Base-by-base conservation (phyloP, 768 basidiomycete genomes). In the Amanita rimosa region DNA sequence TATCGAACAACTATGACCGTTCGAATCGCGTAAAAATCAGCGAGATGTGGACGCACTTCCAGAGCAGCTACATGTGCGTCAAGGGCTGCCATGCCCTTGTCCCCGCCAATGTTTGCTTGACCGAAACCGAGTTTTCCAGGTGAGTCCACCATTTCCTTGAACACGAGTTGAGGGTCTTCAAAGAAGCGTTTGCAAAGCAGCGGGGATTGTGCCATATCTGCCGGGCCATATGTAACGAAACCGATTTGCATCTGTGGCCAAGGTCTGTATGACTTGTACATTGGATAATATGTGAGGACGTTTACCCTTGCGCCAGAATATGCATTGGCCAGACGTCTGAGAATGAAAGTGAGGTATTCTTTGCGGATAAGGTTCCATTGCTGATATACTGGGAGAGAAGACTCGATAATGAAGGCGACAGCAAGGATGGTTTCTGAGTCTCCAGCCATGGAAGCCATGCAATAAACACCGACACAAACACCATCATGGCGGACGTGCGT, bases 401-500 rank as follows among this genome's bases (percentile, higher is more conserved):
- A 72, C 44, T 85, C 83, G 51, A 79, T 67, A 47, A 85, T 73
- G 49, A 77, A 71, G 0, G 73, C 76, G 26, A 85, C 62, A 14
- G 79, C 78, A 35, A 71, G 49, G 24, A 43, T 42, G 26, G 5
- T 43, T 21, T 49, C 48, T 33, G 33, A 2, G 44, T 45, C 44
- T 45, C 16, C 26, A 4, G 34, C 9, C 29, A 45, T 45, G 44
- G 9, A 8, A 2, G 24, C 27, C 27, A 41, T 22, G 21, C 9
- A 19, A 13, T 17, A 44, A 44, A 31, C 44, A 44, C 43, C 16
- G 10, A 24, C 22, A 5, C 22, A 7, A 11, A 34, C 16, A 45
- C 46, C 41, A 48, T 46, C 50, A 89, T 88, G 86, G 64, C 86
- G n/a, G 85, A 91, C 60, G 81, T 79, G 29, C 85, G 89, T 48